Conservation (phyloP, 192 early-diverging fungal genomes). For the Rhizophagus sp. region DNA sequence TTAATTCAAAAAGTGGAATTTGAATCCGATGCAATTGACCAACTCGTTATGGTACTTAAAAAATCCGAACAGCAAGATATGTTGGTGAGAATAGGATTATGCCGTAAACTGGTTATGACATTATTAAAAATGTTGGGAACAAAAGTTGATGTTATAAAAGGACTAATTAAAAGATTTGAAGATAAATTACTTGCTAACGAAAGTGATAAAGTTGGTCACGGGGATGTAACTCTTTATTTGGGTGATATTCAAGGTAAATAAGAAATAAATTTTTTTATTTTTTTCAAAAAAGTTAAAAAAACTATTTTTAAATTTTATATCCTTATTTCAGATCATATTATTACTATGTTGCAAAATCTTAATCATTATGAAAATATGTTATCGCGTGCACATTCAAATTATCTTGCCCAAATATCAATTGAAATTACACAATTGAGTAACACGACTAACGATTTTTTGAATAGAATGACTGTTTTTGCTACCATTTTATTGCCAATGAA, state of each 20-base stretch:
- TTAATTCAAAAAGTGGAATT: slow-evolving; percentile 84
- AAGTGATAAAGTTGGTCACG: slow-evolving; percentile 31
- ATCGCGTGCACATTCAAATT: slow-evolving; percentile 72
- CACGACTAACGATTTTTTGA: slow-evolving; percentile 52
- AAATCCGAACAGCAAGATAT: slow-evolving; percentile 85
- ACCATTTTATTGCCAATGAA: slow-evolving; percentile 62
- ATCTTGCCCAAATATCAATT: slow-evolving; percentile 75
- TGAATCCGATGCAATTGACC: slow-evolving; percentile 94
- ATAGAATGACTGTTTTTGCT: slow-evolving; percentile 51
- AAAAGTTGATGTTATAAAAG: slow-evolving; percentile 76
- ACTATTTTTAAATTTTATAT: neutral
- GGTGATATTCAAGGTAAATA: slow-evolving; percentile 68
- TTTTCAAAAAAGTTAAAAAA: neutral
- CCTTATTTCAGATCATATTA: slow-evolving; percentile 59
- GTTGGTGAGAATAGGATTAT: slow-evolving; percentile 73
- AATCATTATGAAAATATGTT: slow-evolving; percentile 75
- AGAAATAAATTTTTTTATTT: neutral
- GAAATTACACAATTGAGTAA: slow-evolving; percentile 64
- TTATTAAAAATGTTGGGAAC: slow-evolving; percentile 65
- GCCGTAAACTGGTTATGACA: slow-evolving; percentile 69
- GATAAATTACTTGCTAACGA: slow-evolving; percentile 38
- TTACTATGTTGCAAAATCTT: slow-evolving; percentile 79
- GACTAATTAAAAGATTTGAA: slow-evolving; percentile 70
- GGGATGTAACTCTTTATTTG: slow-evolving; percentile 70
- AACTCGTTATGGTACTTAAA: slow-evolving; percentile 86